phyloP scores from a whole-genome alignment of 2,329 filamentous ascomycete genomes.

The Escovopsis weberi region DNA sequence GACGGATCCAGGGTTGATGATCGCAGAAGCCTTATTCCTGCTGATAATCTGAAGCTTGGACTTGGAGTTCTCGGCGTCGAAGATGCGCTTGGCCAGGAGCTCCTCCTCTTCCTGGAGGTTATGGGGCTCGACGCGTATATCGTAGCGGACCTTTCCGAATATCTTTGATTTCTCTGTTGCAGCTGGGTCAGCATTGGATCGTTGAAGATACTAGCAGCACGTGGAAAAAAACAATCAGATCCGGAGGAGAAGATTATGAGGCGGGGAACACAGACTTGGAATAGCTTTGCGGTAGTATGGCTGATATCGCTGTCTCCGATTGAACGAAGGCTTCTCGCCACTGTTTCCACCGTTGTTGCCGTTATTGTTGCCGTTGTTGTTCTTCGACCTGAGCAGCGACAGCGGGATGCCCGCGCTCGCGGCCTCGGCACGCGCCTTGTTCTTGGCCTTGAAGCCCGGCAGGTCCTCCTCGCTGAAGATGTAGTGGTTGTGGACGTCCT shows the following conservation, averaged over 20 bases:
- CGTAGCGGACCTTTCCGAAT: constrained; percentile 57
- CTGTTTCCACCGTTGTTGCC: neutral
- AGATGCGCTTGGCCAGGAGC: constrained; percentile 44
- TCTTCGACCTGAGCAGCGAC: constrained; percentile 30
- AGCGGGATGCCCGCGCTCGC: constrained; percentile 44
- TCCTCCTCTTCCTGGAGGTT: constrained; percentile 55
- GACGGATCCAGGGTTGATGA: constrained; percentile 39
- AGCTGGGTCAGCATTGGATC: constrained; percentile 9
- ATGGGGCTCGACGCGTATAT: constrained; percentile 60
- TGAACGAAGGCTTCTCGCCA: constrained; percentile 28
- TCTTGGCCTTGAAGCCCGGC: constrained; percentile 35
- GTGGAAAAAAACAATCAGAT: neutral
- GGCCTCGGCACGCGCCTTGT: constrained; percentile 40
- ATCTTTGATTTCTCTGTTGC: constrained; percentile 63
- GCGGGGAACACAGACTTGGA: constrained; percentile 44
- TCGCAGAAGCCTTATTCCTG: constrained; percentile 32
- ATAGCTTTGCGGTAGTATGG: constrained; percentile 59
- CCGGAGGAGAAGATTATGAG: neutral
- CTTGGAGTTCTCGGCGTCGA: constrained; percentile 34
- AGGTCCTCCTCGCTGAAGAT: constrained; percentile 91
- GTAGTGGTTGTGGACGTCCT: constrained; percentile 67
- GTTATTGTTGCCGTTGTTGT: neutral
- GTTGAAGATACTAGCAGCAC: neutral
- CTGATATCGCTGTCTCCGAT: constrained; percentile 30
- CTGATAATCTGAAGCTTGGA: constrained; percentile 36